Percentiles rank a stretch among this genome's conserved stretches.
Evolutionary conservation across 495 filamentous ascomycete species (phyloP).

Genomic region (Xylaria cubensis): DNA sequence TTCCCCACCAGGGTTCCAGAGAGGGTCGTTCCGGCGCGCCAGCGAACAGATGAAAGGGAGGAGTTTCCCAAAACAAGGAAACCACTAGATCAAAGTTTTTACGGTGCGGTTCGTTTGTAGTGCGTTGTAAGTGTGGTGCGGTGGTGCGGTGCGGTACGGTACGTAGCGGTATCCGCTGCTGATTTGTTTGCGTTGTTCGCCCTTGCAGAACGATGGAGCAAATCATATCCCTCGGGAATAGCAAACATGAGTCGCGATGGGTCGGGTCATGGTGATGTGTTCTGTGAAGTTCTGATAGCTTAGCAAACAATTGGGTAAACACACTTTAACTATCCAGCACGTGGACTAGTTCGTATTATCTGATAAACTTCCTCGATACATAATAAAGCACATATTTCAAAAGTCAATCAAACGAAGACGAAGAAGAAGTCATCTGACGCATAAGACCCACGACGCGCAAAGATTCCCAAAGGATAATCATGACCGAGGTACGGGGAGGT

Average conservation of each 20-base stretch:
- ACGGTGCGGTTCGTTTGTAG: constrained; percentile 27
- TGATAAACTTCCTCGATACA: background rate
- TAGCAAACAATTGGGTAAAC: background rate
- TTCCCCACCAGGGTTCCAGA: constrained; percentile 7
- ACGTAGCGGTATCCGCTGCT: constrained; percentile 41
- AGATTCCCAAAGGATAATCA: background rate
- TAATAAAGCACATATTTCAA: background rate
- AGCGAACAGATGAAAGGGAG: background rate
- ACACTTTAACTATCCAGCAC: background rate
- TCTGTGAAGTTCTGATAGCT: background rate
- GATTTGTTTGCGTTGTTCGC: background rate
- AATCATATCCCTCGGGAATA: background rate
- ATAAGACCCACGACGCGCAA: background rate
- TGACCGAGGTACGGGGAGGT: background rate
- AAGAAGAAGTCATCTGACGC: background rate
- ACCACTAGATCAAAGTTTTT: constrained; percentile 1
- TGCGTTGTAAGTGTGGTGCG: too few relatives aligned
- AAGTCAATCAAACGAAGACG: too few relatives aligned
- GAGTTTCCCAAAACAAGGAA: constrained; percentile 10
- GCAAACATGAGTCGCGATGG: background rate
- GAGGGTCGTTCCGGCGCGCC: constrained; percentile 23
- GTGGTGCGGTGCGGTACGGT: constrained; percentile 38
- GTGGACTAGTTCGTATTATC: background rate
- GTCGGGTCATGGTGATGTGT: background rate
- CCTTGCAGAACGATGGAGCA: background rate